A percentile compares a stretch with the other conserved stretches of the same genome.
Evolutionary conservation across 164 flowering plant species (phyloP).

Genomic region (Vitis amurensis): DNA sequence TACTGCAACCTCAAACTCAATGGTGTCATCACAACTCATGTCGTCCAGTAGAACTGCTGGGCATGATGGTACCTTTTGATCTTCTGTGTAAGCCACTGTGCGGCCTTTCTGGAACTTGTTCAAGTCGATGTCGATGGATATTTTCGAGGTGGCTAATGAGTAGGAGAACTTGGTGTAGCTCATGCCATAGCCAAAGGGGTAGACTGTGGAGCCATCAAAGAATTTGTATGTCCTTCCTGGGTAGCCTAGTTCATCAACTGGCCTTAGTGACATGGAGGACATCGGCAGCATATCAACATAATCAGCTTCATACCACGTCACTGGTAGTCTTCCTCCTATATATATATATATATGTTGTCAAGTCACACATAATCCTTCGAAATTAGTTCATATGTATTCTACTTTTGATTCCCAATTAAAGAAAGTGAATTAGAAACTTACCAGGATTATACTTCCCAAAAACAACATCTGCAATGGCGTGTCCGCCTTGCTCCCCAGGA

Average conservation of each 20-base stretch:
- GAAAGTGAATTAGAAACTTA: neutral
- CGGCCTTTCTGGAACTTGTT: too few relatives aligned
- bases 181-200: conserved; percentile 35
- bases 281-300: conserved; percentile 24
- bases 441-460: conserved; percentile 30
- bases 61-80: too few relatives aligned
- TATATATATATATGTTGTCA: too few relatives aligned
- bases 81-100: too few relatives aligned
- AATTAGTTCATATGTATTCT: too few relatives aligned
- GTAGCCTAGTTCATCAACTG: conserved; percentile 20
- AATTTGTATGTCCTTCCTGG: conserved; percentile 40
- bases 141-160: conserved; percentile 2
- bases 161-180: conserved; percentile 27
- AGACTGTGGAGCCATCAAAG: conserved; percentile 28
- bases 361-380: too few relatives aligned
- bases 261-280: conserved; percentile 35
- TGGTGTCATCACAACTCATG: too few relatives aligned
- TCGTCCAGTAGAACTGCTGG: too few relatives aligned
- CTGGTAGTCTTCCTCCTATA: conserved; percentile 24
- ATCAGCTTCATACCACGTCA: conserved; percentile 11
- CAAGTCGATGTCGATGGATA: neutral
- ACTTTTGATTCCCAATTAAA: too few relatives aligned
- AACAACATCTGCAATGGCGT: conserved; percentile 27
- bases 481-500: conserved; percentile 35
- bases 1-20: too few relatives aligned